Evolutionary conservation across 2,329 filamentous ascomycete genomes (phyloP).

Genomic region (Dactylellina cionopaga): DNA sequence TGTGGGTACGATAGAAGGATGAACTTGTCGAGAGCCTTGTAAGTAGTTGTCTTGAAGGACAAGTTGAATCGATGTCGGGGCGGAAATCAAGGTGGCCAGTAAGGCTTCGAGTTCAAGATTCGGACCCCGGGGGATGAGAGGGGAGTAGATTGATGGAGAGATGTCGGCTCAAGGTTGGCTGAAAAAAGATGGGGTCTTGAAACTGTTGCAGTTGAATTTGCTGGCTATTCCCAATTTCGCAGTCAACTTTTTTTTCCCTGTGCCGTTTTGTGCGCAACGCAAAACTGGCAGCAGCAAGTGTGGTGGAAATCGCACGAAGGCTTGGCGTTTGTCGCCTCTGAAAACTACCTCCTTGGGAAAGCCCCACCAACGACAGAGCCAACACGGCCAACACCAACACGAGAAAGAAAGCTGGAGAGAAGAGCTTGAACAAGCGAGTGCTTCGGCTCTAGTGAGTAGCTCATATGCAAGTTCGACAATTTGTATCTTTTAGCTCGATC

Average conservation of each 20-base stretch:
- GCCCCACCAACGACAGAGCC: constrained; percentile 7
- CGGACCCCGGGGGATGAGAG: background rate
- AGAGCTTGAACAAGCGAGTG: no score
- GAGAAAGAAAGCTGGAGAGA: no score
- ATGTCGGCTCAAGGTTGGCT: constrained; percentile 18
- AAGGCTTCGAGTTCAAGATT: background rate
- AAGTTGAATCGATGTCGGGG: background rate
- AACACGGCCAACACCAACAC: constrained; percentile 17
- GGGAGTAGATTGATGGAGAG: background rate
- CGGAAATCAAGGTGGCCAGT: background rate
- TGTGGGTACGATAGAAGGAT: background rate
- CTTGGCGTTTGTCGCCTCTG: constrained; percentile 18
- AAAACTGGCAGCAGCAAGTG: constrained; percentile 20
- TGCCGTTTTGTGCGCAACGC: constrained; percentile 51
- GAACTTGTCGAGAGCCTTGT: background rate
- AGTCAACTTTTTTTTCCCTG: constrained; percentile 46
- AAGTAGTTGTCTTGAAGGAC: background rate
- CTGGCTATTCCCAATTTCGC: constrained; percentile 52
- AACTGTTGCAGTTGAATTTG: constrained; percentile 19
- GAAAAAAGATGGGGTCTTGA: constrained; percentile 11
- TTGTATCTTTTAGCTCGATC: no score
- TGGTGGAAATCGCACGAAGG: background rate
- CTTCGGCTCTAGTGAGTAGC: no score
- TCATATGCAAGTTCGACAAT: no score
- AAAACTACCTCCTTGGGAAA: constrained; percentile 11